Conservation (phyloP, 768 basidiomycete genomes). For the Pleurotus ostreatus region DNA sequence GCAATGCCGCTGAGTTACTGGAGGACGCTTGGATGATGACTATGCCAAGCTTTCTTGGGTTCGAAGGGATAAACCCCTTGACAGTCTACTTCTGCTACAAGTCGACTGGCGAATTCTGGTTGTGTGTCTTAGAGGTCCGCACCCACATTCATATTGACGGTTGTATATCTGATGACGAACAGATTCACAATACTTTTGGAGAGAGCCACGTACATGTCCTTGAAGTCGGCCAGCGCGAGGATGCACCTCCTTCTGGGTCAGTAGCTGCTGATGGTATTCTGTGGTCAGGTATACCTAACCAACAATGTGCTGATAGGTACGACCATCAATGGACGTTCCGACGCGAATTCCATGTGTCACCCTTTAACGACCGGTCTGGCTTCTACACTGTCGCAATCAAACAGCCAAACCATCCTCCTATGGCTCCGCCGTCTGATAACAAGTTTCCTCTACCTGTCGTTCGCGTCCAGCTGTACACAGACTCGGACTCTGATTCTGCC, state of each 20-base stretch:
- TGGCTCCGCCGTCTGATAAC: constrained; percentile 10
- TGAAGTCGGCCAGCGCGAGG: constrained; percentile 40
- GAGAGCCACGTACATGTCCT: constrained; percentile 63
- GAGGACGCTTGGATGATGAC: constrained; percentile 69
- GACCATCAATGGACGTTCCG: constrained; percentile 64
- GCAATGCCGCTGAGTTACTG: constrained; percentile 19
- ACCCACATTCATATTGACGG: background rate
- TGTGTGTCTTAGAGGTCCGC: constrained; percentile 55
- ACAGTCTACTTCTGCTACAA: constrained; percentile 66
- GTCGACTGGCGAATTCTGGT: constrained; percentile 25
- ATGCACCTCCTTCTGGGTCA: constrained; percentile 30
- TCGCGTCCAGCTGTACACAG: constrained; percentile 35
- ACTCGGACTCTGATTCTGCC: constrained; percentile 4
- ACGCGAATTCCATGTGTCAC: constrained; percentile 72
- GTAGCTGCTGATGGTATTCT: constrained; percentile 4
- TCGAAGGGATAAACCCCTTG: constrained; percentile 68
- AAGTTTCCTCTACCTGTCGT: constrained; percentile 27
- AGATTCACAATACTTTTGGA: constrained; percentile 75
- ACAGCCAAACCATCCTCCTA: constrained; percentile 37
- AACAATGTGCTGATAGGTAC: constrained; percentile 24
- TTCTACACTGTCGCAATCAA: constrained; percentile 57
- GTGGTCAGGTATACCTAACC: background rate
- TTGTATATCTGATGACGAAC: background rate
- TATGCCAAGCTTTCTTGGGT: constrained; percentile 65
- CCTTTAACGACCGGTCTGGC: constrained; percentile 69